Conservation (phyloP, 495 filamentous ascomycete species). For the Ramalina peruviana region DNA sequence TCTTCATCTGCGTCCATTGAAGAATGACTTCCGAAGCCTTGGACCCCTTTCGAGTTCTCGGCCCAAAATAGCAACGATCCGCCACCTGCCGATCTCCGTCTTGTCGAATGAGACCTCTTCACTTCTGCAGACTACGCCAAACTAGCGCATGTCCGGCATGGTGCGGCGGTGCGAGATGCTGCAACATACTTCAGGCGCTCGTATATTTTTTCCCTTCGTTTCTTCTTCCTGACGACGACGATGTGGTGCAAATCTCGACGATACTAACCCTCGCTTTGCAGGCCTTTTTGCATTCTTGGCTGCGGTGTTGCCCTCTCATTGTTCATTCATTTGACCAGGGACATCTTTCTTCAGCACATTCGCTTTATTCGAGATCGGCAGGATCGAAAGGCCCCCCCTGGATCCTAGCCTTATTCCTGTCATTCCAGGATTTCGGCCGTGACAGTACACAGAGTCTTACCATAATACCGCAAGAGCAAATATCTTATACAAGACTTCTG, state of each 20-base stretch:
- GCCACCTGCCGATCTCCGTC: too few relatives aligned
- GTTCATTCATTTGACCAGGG: constrained; percentile 1
- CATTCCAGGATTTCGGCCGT: not conserved
- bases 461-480: too few relatives aligned
- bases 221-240: not conserved
- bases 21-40: too few relatives aligned
- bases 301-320: not conserved
- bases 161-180: not conserved
- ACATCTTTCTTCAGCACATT: constrained; percentile 1
- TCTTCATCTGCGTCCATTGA: too few relatives aligned
- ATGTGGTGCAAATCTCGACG: not conserved
- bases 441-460: too few relatives aligned
- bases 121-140: not conserved
- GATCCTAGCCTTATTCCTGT: not conserved
- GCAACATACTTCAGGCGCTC: not conserved
- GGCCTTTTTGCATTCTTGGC: not conserved
- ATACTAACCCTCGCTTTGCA: constrained; percentile 7
- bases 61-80: too few relatives aligned
- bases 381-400: not conserved
- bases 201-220: not conserved
- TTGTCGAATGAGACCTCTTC: not conserved
- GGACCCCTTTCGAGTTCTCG: too few relatives aligned
- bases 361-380: constrained; percentile 6
- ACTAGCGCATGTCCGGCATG: too few relatives aligned
- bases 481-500: too few relatives aligned